Evolutionary conservation across 2,329 filamentous ascomycete genomes (phyloP).

Genomic region (Xylaria digitata): DNA sequence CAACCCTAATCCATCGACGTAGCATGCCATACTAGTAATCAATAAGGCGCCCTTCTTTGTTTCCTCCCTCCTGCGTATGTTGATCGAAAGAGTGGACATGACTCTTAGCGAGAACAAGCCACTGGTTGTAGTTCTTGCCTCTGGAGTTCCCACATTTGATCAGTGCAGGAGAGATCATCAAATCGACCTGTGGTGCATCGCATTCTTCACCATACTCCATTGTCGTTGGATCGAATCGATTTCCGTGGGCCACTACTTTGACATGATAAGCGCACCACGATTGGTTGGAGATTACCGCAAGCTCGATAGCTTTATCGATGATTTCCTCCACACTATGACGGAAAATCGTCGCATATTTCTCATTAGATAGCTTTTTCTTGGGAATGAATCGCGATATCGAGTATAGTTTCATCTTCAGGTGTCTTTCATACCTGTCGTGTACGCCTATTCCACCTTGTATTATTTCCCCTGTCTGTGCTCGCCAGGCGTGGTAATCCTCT

Average conservation of each 20-base stretch:
- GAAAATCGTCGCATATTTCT: background rate
- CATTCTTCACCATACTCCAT: conserved; percentile 21
- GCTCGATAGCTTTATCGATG: conserved; percentile 20
- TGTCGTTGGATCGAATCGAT: background rate
- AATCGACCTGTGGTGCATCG: background rate
- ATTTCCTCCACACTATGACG: background rate
- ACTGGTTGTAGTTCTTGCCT: conserved; percentile 19
- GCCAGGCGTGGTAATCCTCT: conserved; percentile 17
- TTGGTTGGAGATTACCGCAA: conserved; percentile 28
- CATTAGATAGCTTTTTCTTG: background rate
- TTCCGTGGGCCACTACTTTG: background rate
- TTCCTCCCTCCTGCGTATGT: too few species aligned
- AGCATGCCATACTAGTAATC: background rate
- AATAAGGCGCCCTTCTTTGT: background rate
- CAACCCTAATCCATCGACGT: too few species aligned
- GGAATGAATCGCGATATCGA: background rate
- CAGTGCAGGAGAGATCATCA: conserved; percentile 22
- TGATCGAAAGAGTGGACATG: background rate
- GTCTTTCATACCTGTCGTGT: background rate
- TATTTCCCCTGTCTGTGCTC: conserved; percentile 8
- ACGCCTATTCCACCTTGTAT: background rate
- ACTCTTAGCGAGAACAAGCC: conserved; percentile 25
- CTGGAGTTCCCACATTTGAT: conserved; percentile 16
- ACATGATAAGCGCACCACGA: conserved; percentile 13
- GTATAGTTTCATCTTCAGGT: background rate